Evolutionary conservation across 768 basidiomycete genomes (phyloP).

Genomic region (Leccinum truebloodii): DNA sequence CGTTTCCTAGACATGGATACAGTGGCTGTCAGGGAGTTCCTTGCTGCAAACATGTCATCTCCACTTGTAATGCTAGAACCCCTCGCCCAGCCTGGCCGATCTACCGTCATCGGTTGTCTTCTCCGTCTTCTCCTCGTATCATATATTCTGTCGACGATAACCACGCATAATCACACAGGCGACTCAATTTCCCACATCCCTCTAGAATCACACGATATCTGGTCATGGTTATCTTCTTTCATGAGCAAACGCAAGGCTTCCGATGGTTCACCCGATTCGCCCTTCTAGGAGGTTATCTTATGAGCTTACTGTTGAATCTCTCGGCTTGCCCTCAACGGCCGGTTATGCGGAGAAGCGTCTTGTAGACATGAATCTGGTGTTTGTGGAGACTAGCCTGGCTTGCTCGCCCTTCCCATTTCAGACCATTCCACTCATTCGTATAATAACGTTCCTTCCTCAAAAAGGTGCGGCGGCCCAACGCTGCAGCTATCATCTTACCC

Average conservation of each 20-base stretch:
- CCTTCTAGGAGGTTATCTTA: conserved; percentile 86
- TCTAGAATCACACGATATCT: conserved; percentile 56
- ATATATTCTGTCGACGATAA: conserved; percentile 56
- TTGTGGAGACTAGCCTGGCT: conserved; percentile 82
- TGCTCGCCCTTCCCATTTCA: conserved; percentile 14
- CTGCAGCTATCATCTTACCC: conserved; percentile 49
- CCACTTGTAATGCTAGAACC: conserved; percentile 80
- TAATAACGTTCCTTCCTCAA: conserved; percentile 25
- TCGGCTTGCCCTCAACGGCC: conserved; percentile 45
- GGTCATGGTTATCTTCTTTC: conserved; percentile 75
- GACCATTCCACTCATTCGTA: conserved; percentile 13
- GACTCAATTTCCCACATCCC: conserved; percentile 36
- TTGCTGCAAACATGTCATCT: conserved; percentile 56
- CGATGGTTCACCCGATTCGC: conserved; percentile 53
- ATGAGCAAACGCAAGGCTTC: conserved; percentile 55
- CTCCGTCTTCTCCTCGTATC: conserved; percentile 53
- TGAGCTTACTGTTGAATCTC: conserved; percentile 66
- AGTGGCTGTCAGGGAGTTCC: conserved; percentile 55
- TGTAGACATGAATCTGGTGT: conserved; percentile 74
- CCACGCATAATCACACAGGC: conserved; percentile 42
- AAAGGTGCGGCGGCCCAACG: conserved; percentile 21
- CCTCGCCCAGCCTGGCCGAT: conserved; percentile 72
- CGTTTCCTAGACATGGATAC: conserved; percentile 44
- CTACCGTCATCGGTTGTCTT: conserved; percentile 68
- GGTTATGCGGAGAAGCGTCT: conserved; percentile 38